Base-by-base conservation (phyloP, 768 basidiomycete species). In the Tricholoma matsutake region DNA sequence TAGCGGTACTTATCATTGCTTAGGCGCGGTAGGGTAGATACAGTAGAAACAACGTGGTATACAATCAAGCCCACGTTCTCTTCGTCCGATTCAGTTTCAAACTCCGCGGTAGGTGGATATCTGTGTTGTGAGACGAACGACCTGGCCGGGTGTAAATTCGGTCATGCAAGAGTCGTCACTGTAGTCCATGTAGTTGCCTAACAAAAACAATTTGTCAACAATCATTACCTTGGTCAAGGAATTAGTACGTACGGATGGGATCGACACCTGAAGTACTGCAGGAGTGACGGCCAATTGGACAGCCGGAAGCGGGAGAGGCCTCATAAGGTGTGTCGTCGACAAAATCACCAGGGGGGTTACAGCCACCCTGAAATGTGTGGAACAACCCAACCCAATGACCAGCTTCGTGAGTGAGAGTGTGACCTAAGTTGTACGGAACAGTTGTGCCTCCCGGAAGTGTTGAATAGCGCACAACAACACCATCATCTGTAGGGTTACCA, bases 381-480 rank as follows among this genome's bases (percentile, higher is more conserved):
- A 78, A 84, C 25, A 85, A 76, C 28, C 84, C 84, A 61, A 83
- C 72, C 83, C 84, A 86, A 72, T 85, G 83, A n/a, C 84, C 83
- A 53, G 77, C 79, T 69, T 86, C 85, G 67, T 86, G 85, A 13
- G 79, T 83, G 61, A 81, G 64, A 47, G 81, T 86, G 73, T 76
- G 73, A 14, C 78, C 78, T 34, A 76, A 72, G 70, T 85, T 76
- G 71, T 78, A 84, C 57, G 71, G 71, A 9, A 67, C 34, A 4
- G 76, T 69, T 39, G 74, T 69, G 18, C 84, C 85, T 51, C 80
- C 77, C 0, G 80, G 79, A 45, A 79, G 64, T 20, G 77, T 76
- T 41, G 76, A 78, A 64, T 59, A 78, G 22, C 78, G 69, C 20
- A 79, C 79, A 29, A 78, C 76, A 54, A 82, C 77, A 59, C 83